phyloP scores from a whole-genome alignment of 208 protist genomes.

The Tritrichomonas foetus region DNA sequence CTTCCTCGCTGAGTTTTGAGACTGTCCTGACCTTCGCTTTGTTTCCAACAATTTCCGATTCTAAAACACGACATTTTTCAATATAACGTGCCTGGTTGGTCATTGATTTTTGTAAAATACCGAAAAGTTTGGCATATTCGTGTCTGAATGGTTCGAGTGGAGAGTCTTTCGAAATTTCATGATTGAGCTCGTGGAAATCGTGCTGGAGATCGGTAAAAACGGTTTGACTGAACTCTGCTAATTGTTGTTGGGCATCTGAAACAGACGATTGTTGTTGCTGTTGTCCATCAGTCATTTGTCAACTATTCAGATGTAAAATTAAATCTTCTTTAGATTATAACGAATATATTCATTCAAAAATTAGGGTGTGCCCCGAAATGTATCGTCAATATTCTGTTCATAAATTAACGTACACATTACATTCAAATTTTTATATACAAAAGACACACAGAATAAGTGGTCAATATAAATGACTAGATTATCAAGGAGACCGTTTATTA shows the following conservation, averaged over 20 bases:
- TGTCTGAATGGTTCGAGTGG: not conserved
- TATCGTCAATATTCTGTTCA: too few relatives aligned
- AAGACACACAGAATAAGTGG: too few relatives aligned
- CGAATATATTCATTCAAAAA: too few relatives aligned
- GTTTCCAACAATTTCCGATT: conserved; percentile 34
- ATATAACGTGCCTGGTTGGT: conserved; percentile 16
- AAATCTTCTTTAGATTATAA: too few relatives aligned
- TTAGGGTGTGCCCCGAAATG: too few relatives aligned
- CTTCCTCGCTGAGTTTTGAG: conserved; percentile 7
- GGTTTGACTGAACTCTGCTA: conserved; percentile 22
- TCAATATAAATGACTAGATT: too few relatives aligned
- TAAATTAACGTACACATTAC: too few relatives aligned
- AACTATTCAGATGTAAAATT: too few relatives aligned
- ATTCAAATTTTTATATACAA: too few relatives aligned
- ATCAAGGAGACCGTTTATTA: too few relatives aligned
- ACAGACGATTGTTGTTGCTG: not conserved
- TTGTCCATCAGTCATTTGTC: too few relatives aligned
- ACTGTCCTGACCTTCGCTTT: conserved; percentile 27
- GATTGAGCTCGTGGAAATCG: conserved; percentile 36
- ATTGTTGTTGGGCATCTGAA: conserved; percentile 24
- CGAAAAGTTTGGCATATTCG: conserved; percentile 37
- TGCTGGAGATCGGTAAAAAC: conserved; percentile 14
- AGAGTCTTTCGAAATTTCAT: conserved; percentile 32
- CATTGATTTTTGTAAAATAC: conserved; percentile 35
- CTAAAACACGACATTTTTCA: conserved; percentile 18